These are phyloP conservation scores for Casaregolazyma suthepensis DNA, from an alignment of 1,139 yeast genomes.

Conservation along the genomic window DNA sequence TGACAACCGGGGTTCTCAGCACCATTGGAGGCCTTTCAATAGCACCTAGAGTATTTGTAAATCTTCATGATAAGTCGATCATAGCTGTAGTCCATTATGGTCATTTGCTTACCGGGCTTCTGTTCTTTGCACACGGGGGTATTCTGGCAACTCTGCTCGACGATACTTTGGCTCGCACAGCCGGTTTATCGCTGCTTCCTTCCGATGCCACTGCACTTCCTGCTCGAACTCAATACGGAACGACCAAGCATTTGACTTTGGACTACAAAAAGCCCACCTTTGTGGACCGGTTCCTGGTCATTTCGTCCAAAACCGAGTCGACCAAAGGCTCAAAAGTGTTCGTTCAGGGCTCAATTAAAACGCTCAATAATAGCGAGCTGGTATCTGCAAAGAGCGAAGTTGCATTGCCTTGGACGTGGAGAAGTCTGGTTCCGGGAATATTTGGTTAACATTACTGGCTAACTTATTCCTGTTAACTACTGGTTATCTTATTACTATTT, in stretches of 20 bases:
- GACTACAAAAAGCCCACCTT: slow-evolving; percentile 68
- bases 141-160: slow-evolving; percentile 75
- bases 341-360: slow-evolving; percentile 41
- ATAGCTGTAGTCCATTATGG: slow-evolving; percentile 74
- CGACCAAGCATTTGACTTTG: slow-evolving; percentile 46
- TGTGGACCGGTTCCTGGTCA: slow-evolving; percentile 71
- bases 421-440: not conserved
- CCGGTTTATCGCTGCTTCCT: slow-evolving; percentile 35
- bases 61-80: slow-evolving; percentile 47
- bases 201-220: slow-evolving; percentile 1
- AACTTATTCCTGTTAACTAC: too few species aligned
- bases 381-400: not conserved
- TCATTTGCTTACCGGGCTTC: slow-evolving; percentile 75
- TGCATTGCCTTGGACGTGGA: not conserved
- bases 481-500: not conserved
- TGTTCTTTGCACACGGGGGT: slow-evolving; percentile 87
- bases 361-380: slow-evolving; percentile 31
- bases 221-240: slow-evolving; percentile 16
- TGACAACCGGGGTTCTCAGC: slow-evolving; percentile 36
- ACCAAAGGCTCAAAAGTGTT: slow-evolving; percentile 31
- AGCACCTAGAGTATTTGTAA: slow-evolving; percentile 65
- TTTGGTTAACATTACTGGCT: too few species aligned
- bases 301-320: slow-evolving; percentile 44
- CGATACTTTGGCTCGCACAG: slow-evolving; percentile 61
- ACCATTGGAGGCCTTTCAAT: slow-evolving; percentile 75